Evolutionary conservation across 495 filamentous ascomycete species (phyloP), one percentile per base, ranked within the genome.

Genomic region (Penicillium nucicola): DNA sequence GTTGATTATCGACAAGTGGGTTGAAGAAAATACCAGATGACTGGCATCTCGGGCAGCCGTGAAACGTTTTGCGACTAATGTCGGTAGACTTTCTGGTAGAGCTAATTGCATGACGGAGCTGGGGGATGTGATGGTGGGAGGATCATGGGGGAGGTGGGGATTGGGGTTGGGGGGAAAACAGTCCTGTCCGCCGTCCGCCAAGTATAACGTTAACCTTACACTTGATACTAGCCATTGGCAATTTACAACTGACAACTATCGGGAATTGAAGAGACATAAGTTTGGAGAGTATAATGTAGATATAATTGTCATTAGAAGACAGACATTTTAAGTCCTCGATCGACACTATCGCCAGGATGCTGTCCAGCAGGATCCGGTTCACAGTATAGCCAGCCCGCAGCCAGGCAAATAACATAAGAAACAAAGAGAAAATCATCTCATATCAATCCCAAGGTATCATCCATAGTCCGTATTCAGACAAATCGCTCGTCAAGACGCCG

Each of bases 1-100:
- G 46, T 71, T 68, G 33, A 87, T 55, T 46, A 82, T 67, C 11
- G 77, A 66, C 22, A 84, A 72, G 42, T 85, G 73, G 2, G 83
- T 85, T 14, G 75, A 68, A 42, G 81, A 86, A 61, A 85, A 86
- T 17, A 72, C 62, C 15, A 87, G 68, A 51, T 80, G 74, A 15
- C 78, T 77, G 36, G 58, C 71, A 19, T 76, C 71, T 55, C 71
- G 76, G 36, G 84, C 83, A 14, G 74, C 67, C 34, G 49, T 45
- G 49, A 85, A 86, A 10, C 79, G 76, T 5, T 67, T 57, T 25
- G 71, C 68, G 38, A 87, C 84, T 10, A 86, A 72, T 7, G 70
- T 57, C 3, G 80, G 73, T 2, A 86, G 71, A 45, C 46, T 57
- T 45, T 77, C 74, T 11, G 67, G 56, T n/a, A 76, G 58, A 25